phyloP scores from a whole-genome alignment of 2,329 filamentous ascomycete species.

The Arthrobotrys pseudoclavata region DNA sequence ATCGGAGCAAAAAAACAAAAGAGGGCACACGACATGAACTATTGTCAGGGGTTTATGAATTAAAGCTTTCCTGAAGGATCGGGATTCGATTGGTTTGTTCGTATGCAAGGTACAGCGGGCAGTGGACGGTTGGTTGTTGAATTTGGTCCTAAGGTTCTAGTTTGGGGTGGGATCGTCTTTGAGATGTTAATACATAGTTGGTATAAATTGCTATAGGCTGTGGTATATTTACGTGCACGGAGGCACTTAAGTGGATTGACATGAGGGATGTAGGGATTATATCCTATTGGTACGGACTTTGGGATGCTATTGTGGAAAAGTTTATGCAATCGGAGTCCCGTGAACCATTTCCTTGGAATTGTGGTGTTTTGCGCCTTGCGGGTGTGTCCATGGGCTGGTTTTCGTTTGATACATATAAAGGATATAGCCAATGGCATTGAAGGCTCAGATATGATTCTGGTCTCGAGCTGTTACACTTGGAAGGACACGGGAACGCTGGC shows the following conservation, averaged over 20 bases:
- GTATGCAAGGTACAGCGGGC: slow-evolving; percentile 34
- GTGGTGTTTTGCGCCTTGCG: not conserved
- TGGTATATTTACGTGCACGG: not conserved
- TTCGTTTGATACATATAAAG: not conserved
- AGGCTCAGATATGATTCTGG: not conserved
- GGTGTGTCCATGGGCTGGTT: not conserved
- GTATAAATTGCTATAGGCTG: not conserved
- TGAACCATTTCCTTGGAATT: slow-evolving; percentile 7
- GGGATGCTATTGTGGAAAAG: not conserved
- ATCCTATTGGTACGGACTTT: slow-evolving; percentile 7
- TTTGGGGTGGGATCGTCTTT: slow-evolving; percentile 9
- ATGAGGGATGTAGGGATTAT: not conserved
- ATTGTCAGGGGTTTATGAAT: slow-evolving; percentile 18
- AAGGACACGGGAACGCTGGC: no score
- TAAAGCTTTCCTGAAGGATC: slow-evolving; percentile 17
- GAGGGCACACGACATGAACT: slow-evolving; percentile 19
- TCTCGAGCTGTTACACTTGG: no score
- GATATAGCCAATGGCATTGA: not conserved
- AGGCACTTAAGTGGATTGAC: not conserved
- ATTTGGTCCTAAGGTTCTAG: not conserved
- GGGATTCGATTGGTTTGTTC: slow-evolving; percentile 8
- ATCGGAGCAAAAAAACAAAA: slow-evolving; percentile 43
- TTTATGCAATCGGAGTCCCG: slow-evolving; percentile 10
- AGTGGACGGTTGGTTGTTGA: slow-evolving; percentile 1
- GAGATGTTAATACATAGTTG: not conserved